phyloP scores from a whole-genome alignment of 2,329 filamentous ascomycete species.

The Trichoderma aggressivum region DNA sequence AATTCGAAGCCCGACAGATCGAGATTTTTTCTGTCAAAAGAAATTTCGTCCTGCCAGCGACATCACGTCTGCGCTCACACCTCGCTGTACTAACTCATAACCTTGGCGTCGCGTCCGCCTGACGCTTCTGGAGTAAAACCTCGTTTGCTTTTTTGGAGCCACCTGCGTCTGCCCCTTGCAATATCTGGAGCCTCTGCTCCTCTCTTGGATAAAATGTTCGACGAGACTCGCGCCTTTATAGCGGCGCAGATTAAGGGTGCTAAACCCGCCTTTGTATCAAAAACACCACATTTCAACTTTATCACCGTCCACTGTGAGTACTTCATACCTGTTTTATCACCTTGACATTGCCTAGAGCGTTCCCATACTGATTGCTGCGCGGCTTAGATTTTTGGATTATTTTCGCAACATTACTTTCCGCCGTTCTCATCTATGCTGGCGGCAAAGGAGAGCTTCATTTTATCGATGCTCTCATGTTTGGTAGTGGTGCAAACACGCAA shows the following conservation, averaged over 20 bases:
- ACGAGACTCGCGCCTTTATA: constrained; percentile 31
- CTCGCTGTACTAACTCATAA: not conserved
- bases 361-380: constrained; percentile 22
- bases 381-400: constrained; percentile 74
- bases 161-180: not conserved
- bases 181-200: not conserved
- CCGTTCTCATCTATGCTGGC: constrained; percentile 68
- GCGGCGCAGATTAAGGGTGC: constrained; percentile 46
- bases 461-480: constrained; percentile 85
- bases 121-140: not conserved
- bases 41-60: not conserved
- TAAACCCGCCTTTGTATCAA: constrained; percentile 56
- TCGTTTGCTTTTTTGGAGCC: not conserved
- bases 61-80: not conserved
- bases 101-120: not conserved
- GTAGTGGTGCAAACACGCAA: constrained; percentile 83
- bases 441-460: constrained; percentile 62
- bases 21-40: not conserved
- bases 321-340: not conserved
- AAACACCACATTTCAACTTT: constrained; percentile 72
- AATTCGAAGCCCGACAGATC: not conserved
- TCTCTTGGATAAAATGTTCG: constrained; percentile 30
- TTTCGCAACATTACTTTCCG: constrained; percentile 66
- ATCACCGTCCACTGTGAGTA: constrained; percentile 73
- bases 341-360: not conserved